phyloP scores from a whole-genome alignment of 495 filamentous ascomycete genomes.

The Cudoniella acicularis region DNA sequence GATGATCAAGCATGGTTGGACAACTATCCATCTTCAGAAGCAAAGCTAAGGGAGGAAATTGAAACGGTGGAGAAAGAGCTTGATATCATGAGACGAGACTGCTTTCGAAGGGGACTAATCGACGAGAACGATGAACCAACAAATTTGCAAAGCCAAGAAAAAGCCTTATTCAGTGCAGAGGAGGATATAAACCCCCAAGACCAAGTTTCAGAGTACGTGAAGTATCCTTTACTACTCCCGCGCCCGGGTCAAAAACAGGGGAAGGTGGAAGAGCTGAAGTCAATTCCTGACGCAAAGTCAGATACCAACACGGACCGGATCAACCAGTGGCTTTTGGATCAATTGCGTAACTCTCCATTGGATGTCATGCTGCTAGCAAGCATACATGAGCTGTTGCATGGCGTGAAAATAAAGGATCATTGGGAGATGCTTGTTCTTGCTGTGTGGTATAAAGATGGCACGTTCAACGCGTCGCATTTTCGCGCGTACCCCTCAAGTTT shows the following conservation, averaged over 20 bases:
- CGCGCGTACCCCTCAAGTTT: neutral
- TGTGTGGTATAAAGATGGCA: slow-evolving; percentile 15
- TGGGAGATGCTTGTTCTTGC: slow-evolving; percentile 13
- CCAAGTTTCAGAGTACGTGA: slow-evolving; percentile 9
- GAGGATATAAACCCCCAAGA: slow-evolving; percentile 2
- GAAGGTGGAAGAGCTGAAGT: neutral
- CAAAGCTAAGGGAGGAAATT: neutral
- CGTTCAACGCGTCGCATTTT: neutral
- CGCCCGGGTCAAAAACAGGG: neutral
- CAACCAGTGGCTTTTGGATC: slow-evolving; percentile 14
- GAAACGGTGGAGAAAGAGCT: neutral
- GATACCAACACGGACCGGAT: slow-evolving; percentile 1
- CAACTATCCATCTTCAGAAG: neutral
- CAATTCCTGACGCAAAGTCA: neutral
- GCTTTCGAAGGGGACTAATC: slow-evolving; percentile 5
- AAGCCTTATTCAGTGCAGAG: neutral
- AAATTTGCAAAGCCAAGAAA: slow-evolving; percentile 3
- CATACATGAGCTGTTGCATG: slow-evolving; percentile 1
- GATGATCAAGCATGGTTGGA: slow-evolving; percentile 11
- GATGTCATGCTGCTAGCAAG: slow-evolving; percentile 15
- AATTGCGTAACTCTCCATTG: slow-evolving; percentile 4
- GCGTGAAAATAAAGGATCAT: neutral
- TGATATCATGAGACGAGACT: slow-evolving; percentile 1
- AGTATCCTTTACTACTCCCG: slow-evolving; percentile 9
- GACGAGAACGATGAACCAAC: slow-evolving; percentile 15